Evolutionary conservation across 495 filamentous ascomycete species (phyloP).

Genomic region (Neurospora sp.): DNA sequence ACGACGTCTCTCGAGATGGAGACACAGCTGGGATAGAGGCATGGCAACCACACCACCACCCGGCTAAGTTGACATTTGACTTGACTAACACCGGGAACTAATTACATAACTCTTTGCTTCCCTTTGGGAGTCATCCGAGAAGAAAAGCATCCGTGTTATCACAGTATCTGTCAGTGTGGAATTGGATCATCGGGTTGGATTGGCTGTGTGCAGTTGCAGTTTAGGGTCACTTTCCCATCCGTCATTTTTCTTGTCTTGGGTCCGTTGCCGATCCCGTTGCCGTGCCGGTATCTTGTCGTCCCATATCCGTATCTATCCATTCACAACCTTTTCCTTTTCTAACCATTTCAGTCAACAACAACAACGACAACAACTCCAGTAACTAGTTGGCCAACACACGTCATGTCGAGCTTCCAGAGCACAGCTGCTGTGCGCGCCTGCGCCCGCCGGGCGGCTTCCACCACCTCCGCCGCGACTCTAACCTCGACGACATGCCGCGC

Average conservation of each 20-base stretch:
- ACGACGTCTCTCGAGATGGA: no score
- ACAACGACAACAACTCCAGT: not conserved
- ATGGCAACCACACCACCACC: not conserved
- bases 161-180: not conserved
- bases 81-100: not conserved
- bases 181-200: not conserved
- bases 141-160: not conserved
- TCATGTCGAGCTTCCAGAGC: conserved; percentile 17
- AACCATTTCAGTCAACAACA: not conserved
- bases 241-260: not conserved
- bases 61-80: not conserved
- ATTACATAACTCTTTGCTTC: not conserved
- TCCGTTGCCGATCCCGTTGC: not conserved
- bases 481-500: conserved; percentile 2
- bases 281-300: not conserved
- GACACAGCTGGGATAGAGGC: no score
- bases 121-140: not conserved
- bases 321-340: not conserved
- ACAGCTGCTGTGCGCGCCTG: conserved; percentile 11
- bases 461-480: conserved; percentile 1
- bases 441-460: conserved; percentile 6
- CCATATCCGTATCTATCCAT: not conserved
- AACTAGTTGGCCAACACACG: not conserved
- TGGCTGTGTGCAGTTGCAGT: not conserved
- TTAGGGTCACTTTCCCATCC: not conserved